A percentile compares a stretch with the other conserved stretches of the same genome.
Evolutionary conservation across 305 asterid species (phyloP).

Genomic region (Rubia occidens): DNA sequence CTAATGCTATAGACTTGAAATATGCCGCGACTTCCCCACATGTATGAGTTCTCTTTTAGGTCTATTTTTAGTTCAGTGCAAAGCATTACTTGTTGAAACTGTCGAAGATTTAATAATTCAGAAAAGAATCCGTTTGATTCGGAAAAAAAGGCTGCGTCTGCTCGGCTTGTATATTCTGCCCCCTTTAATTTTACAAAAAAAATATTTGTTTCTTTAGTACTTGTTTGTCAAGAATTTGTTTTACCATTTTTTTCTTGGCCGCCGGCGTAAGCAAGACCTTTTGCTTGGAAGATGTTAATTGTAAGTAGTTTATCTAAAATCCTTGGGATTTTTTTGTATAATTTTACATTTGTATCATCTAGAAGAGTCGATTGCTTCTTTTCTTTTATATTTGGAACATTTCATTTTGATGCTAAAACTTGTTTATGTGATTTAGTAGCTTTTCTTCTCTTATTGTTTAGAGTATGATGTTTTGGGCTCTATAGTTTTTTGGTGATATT

Average conservation of each 20-base stretch:
- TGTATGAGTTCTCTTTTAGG: neutral
- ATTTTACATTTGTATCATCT: too few species aligned
- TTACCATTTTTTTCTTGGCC: slow-evolving; percentile 6
- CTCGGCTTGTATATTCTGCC: too few species aligned
- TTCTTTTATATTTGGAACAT: too few species aligned
- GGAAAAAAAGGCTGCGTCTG: too few species aligned
- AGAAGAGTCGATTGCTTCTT: too few species aligned
- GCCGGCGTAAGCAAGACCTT: slow-evolving; percentile 11
- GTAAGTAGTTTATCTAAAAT: slow-evolving; percentile 14
- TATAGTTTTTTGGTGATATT: too few species aligned
- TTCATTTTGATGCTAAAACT: too few species aligned
- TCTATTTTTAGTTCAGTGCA: neutral
- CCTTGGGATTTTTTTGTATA: slow-evolving; percentile 11
- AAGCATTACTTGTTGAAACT: neutral
- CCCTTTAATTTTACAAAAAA: too few species aligned
- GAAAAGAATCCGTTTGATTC: neutral
- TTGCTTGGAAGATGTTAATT: slow-evolving; percentile 2
- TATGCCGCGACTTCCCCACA: neutral
- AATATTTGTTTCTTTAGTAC: too few species aligned
- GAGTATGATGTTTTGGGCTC: too few species aligned
- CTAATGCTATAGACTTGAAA: neutral
- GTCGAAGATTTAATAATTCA: neutral
- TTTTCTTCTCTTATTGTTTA: too few species aligned
- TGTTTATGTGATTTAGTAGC: too few species aligned
- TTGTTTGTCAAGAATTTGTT: neutral